These are phyloP conservation scores for Cadophora sp. DNA, from an alignment of 2,329 filamentous ascomycete species.

Conservation along the genomic window DNA sequence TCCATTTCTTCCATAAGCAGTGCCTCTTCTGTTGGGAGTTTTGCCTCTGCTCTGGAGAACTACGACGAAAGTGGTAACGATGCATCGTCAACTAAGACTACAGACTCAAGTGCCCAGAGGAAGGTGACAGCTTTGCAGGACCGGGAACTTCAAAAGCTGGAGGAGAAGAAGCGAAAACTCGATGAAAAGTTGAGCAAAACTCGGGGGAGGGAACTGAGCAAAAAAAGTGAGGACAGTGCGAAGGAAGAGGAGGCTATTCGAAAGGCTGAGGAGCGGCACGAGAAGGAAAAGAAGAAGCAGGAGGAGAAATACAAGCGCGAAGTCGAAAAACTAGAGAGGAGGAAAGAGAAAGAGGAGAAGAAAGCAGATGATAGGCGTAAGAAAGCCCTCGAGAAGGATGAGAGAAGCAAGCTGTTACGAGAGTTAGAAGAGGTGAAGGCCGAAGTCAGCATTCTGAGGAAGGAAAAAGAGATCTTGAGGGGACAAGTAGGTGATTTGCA, in stretches of 20 bases:
- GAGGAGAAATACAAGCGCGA: conserved; percentile 56
- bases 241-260: conserved; percentile 58
- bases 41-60: conserved; percentile 53
- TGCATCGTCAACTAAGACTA: conserved; percentile 42
- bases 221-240: conserved; percentile 54
- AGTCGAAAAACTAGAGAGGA: conserved; percentile 16
- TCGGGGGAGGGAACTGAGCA: conserved; percentile 55
- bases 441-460: conserved; percentile 63
- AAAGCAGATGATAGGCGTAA: conserved; percentile 53
- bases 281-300: conserved; percentile 45
- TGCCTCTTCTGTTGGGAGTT: conserved; percentile 56
- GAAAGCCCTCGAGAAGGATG: conserved; percentile 61
- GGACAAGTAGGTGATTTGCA: conserved; percentile 64
- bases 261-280: conserved; percentile 69
- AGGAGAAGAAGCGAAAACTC: conserved; percentile 65
- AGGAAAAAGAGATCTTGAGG: conserved; percentile 61
- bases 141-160: conserved; percentile 69
- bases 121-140: conserved; percentile 54
- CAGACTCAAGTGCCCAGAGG: conserved; percentile 49
- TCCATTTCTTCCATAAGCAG: conserved; percentile 46
- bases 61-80: conserved; percentile 36
- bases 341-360: conserved; percentile 15
- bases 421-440: conserved; percentile 60
- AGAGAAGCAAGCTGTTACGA: conserved; percentile 54
- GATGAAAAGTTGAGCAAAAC: conserved; percentile 67